These are phyloP conservation scores for Geosmithia flava DNA, from an alignment of 2,329 filamentous ascomycete species.

Conservation along the genomic window DNA sequence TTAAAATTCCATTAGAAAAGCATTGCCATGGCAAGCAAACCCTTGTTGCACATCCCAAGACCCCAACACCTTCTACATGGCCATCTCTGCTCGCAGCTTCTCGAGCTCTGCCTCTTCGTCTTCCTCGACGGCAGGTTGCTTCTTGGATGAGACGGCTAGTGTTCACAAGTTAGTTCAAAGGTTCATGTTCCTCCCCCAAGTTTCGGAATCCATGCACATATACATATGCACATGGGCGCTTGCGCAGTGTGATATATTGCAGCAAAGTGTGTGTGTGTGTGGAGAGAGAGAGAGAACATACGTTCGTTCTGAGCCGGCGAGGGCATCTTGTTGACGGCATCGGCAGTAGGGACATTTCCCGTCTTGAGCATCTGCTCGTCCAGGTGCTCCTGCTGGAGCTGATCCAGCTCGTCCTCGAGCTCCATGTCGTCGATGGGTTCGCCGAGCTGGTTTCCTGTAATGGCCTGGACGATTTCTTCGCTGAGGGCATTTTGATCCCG, in stretches of 20 bases:
- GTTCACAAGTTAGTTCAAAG: background rate
- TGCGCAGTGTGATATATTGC: background rate
- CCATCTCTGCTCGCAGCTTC: constrained; percentile 94
- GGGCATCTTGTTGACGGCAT: constrained; percentile 67
- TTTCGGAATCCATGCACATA: background rate
- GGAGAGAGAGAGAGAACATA: constrained; percentile 34
- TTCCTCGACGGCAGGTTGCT: constrained; percentile 50
- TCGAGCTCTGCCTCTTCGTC: constrained; percentile 92
- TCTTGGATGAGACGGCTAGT: constrained; percentile 19
- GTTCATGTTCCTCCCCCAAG: background rate
- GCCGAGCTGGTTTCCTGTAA: constrained; percentile 57
- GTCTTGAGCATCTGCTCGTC: constrained; percentile 91
- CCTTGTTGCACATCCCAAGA: background rate
- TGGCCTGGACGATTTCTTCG: constrained; percentile 82
- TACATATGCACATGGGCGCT: background rate
- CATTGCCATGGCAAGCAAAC: too few species aligned
- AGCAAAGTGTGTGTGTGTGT: background rate
- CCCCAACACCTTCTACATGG: constrained; percentile 47
- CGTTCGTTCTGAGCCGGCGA: constrained; percentile 61
- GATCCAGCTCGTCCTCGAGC: constrained; percentile 73
- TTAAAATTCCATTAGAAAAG: background rate
- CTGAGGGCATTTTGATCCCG: constrained; percentile 87
- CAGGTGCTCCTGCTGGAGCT: constrained; percentile 81
- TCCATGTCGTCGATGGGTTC: constrained; percentile 75
- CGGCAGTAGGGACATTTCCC: constrained; percentile 69